Conservation (phyloP, 2,329 filamentous ascomycete species). For the Paraphaeosphaeria minitans region DNA sequence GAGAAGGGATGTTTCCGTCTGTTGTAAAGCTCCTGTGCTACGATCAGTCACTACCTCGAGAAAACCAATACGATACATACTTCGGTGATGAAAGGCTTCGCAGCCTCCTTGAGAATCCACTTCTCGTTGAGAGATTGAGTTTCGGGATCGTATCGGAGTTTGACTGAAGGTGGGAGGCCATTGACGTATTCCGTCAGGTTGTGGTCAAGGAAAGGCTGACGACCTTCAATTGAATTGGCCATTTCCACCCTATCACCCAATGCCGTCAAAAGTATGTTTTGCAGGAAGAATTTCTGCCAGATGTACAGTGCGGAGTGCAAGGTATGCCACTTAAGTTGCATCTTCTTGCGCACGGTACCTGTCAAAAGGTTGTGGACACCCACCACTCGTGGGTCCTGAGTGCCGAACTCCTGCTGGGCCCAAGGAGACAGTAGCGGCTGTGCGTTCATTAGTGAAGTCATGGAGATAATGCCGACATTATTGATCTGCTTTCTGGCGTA, state of each 20-base stretch:
- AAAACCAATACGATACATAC: background rate
- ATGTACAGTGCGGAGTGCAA: slow-evolving; percentile 32
- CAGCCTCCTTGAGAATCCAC: slow-evolving; percentile 58
- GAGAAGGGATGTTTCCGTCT: slow-evolving; percentile 57
- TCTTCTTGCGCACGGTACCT: slow-evolving; percentile 29
- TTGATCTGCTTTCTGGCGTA: slow-evolving; percentile 22
- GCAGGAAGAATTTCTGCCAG: slow-evolving; percentile 28
- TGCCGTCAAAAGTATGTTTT: slow-evolving; percentile 47
- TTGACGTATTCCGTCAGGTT: slow-evolving; percentile 48
- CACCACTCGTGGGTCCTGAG: background rate
- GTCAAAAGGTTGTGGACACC: background rate
- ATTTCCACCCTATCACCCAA: slow-evolving; percentile 55
- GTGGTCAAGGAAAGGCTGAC: slow-evolving; percentile 51
- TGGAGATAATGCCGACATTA: slow-evolving; percentile 22
- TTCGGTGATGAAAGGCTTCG: slow-evolving; percentile 56
- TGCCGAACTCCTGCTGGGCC: slow-evolving; percentile 9
- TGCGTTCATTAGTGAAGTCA: slow-evolving; percentile 19
- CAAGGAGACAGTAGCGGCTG: slow-evolving; percentile 10
- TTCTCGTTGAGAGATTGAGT: slow-evolving; percentile 49
- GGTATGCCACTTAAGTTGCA: slow-evolving; percentile 29
- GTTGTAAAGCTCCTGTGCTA: slow-evolving; percentile 53
- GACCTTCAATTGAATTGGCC: slow-evolving; percentile 50
- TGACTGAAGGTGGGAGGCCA: slow-evolving; percentile 43
- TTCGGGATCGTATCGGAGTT: slow-evolving; percentile 40
- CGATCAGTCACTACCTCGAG: background rate